Conservation (phyloP, 2,329 filamentous ascomycete species). For the Aspergillus brunneoviolaceus region DNA sequence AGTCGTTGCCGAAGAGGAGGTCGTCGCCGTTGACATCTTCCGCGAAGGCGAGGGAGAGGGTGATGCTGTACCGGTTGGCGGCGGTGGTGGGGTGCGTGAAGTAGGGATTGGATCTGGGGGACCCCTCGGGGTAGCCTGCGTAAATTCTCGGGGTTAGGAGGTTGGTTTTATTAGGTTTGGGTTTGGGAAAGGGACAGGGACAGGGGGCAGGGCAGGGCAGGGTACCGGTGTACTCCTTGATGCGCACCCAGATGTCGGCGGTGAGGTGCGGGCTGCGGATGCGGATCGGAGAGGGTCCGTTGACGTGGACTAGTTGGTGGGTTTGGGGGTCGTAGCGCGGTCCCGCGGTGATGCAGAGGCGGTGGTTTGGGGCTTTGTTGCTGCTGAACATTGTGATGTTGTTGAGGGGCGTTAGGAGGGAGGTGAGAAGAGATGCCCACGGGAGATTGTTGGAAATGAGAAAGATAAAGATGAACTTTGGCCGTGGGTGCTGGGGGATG, state of each 20-base stretch:
- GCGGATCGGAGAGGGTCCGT: slow-evolving; percentile 60
- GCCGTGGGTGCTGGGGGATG: too few species aligned
- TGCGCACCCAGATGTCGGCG: slow-evolving; percentile 70
- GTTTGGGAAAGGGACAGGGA: too few species aligned
- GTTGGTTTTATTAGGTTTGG: too few species aligned
- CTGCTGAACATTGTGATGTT: background rate
- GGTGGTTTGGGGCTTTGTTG: slow-evolving; percentile 50
- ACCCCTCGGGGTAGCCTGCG: slow-evolving; percentile 67
- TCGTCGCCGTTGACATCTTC: slow-evolving; percentile 64
- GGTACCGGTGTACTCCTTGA: slow-evolving; percentile 59
- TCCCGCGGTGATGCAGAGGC: slow-evolving; percentile 79
- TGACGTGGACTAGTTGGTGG: slow-evolving; percentile 76
- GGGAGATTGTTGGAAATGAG: too few species aligned
- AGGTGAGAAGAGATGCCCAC: background rate
- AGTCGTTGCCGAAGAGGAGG: slow-evolving; percentile 92
- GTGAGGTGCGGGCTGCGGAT: slow-evolving; percentile 66
- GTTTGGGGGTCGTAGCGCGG: slow-evolving; percentile 68
- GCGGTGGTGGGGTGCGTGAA: slow-evolving; percentile 70
- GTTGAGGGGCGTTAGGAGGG: too few species aligned
- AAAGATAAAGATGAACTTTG: too few species aligned
- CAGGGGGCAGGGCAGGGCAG: too few species aligned
- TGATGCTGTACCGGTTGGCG: slow-evolving; percentile 81
- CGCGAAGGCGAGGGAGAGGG: slow-evolving; percentile 75
- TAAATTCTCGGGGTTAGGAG: background rate
- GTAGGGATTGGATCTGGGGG: slow-evolving; percentile 71